Percentiles rank a stretch among this genome's conserved stretches.
These are phyloP conservation scores for Pontederia crassipes DNA, from an alignment of 176 grass and related monocot genomes.

Conservation along the genomic window DNA sequence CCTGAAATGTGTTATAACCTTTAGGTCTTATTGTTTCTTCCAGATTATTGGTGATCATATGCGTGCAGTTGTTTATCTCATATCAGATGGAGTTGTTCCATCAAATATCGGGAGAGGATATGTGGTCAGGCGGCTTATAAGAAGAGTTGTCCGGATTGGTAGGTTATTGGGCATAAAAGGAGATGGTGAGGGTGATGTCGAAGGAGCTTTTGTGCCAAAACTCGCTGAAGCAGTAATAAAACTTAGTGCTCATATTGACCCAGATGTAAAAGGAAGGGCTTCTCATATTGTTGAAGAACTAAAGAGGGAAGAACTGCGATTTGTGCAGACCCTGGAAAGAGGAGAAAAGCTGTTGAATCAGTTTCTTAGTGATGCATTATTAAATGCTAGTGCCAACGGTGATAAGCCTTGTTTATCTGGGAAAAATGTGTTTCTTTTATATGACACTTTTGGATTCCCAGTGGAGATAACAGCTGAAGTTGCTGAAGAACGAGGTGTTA, in stretches of 20 bases:
- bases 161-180: slow-evolving; percentile 83
- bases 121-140: slow-evolving; percentile 90
- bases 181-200: slow-evolving; percentile 45
- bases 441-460: slow-evolving; percentile 96
- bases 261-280: slow-evolving; percentile 60
- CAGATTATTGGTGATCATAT: slow-evolving; percentile 98
- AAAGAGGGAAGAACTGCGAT: slow-evolving; percentile 81
- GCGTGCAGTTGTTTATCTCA: slow-evolving; percentile 94
- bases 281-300: slow-evolving; percentile 69
- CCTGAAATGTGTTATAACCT: slow-evolving; percentile 7
- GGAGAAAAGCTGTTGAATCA: slow-evolving; percentile 87
- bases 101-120: slow-evolving; percentile 99
- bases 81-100: slow-evolving; percentile 87
- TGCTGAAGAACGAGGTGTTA: slow-evolving; percentile 58
- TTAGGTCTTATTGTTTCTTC: slow-evolving; percentile 17
- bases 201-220: slow-evolving; percentile 55
- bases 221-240: slow-evolving; percentile 63
- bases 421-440: slow-evolving; percentile 89
- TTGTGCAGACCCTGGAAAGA: slow-evolving; percentile 88
- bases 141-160: slow-evolving; percentile 83
- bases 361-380: slow-evolving; percentile 57
- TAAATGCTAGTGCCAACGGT: slow-evolving; percentile 40
- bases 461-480: slow-evolving; percentile 93
- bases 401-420: slow-evolving; percentile 66
- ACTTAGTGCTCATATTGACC: slow-evolving; percentile 65